A percentile compares a stretch with the other conserved stretches of the same genome.
phyloP scores from a whole-genome alignment of 352 stramenopile species.

The Pythium dissimile region DNA sequence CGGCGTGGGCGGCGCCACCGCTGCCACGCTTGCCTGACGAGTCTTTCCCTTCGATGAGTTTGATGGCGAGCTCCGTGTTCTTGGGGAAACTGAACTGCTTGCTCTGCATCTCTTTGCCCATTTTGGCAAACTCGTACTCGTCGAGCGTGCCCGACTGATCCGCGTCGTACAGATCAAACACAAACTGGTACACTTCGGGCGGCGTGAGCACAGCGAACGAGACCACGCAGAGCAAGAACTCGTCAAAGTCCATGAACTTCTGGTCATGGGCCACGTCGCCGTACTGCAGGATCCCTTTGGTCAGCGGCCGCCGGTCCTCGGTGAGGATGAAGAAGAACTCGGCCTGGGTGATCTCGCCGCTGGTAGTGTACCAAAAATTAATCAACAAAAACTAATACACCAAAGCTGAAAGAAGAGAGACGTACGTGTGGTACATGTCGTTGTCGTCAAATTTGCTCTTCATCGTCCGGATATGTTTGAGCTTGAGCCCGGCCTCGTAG shows the following conservation, averaged over 20 bases:
- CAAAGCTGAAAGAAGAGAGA: neutral
- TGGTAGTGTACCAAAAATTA: too few species aligned
- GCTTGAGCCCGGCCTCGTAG: conserved; percentile 39
- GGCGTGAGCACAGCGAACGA: conserved; percentile 59
- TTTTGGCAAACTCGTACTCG: conserved; percentile 53
- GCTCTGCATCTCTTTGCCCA: conserved; percentile 65
- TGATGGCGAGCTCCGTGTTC: conserved; percentile 56
- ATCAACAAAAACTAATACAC: too few species aligned
- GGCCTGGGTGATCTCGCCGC: conserved; percentile 64
- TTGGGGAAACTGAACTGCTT: conserved; percentile 63
- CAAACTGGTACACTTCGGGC: conserved; percentile 62
- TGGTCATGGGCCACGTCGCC: conserved; percentile 31
- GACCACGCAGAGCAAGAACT: conserved; percentile 55
- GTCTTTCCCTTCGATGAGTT: conserved; percentile 40
- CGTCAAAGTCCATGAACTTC: conserved; percentile 66
- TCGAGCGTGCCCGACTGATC: conserved; percentile 56
- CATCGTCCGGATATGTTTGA: conserved; percentile 57
- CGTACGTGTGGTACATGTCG: conserved; percentile 76
- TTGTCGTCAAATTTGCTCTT: conserved; percentile 71
- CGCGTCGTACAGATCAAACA: conserved; percentile 68
- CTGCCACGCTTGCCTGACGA: conserved; percentile 13
- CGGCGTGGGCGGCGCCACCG: neutral
- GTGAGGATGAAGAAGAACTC: conserved; percentile 78
- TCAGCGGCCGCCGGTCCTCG: conserved; percentile 50
- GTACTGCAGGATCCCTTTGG: conserved; percentile 48